Evolutionary conservation across 2,329 filamentous ascomycete species (phyloP).

Genomic region (Colletotrichum orchidophilum): DNA sequence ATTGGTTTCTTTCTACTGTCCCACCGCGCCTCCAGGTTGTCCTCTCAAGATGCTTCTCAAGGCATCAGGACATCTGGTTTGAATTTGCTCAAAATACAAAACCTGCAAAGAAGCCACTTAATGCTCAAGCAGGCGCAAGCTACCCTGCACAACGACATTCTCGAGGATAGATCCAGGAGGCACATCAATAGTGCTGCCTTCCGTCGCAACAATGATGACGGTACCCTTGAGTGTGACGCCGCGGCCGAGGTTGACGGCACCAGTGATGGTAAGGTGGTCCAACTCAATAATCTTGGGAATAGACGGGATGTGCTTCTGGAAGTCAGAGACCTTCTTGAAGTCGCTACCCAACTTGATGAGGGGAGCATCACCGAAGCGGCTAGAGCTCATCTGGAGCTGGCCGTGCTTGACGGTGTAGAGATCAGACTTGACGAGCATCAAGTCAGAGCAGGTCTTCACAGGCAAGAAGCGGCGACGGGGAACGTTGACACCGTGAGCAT

Average conservation of each 20-base stretch:
- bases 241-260: slow-evolving; percentile 94
- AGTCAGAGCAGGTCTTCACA: slow-evolving; percentile 99
- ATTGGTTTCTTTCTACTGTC: slow-evolving; percentile 26
- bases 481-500: slow-evolving; percentile 98
- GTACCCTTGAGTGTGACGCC: slow-evolving; percentile 97
- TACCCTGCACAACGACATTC: slow-evolving; percentile 99
- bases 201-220: slow-evolving; percentile 98
- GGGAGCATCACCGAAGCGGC: slow-evolving; percentile 94
- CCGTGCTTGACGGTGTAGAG: slow-evolving; percentile 99
- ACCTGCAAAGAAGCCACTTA: slow-evolving; percentile 46
- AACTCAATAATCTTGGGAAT: slow-evolving; percentile 93
- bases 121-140: slow-evolving; percentile 79
- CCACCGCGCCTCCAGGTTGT: slow-evolving; percentile 16
- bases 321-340: slow-evolving; percentile 99
- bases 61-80: slow-evolving; percentile 9
- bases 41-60: slow-evolving; percentile 9
- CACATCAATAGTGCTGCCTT: slow-evolving; percentile 97
- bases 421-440: slow-evolving; percentile 99
- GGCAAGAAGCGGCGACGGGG: slow-evolving; percentile 97
- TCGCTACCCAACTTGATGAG: slow-evolving; percentile 98
- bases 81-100: slow-evolving; percentile 31
- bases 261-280: slow-evolving; percentile 96
- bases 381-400: slow-evolving; percentile 95
- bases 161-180: slow-evolving; percentile 96
- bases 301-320: slow-evolving; percentile 86